Percentiles rank a stretch among this genome's conserved stretches.
Evolutionary conservation across 2,329 filamentous ascomycete species (phyloP).

Genomic region (Penicillium fuscoglaucum): DNA sequence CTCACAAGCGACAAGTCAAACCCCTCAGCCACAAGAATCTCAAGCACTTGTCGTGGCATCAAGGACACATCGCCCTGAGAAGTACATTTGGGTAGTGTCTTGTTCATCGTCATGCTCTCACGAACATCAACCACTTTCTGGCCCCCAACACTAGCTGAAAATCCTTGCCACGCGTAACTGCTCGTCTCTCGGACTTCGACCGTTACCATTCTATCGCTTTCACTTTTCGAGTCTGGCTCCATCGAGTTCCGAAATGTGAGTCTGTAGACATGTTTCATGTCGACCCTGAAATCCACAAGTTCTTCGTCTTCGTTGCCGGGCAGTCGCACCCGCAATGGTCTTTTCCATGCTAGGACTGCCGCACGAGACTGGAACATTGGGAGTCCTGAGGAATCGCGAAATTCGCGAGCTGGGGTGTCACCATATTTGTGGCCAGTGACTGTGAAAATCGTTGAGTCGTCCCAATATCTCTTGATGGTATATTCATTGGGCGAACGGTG

Average conservation of each 20-base stretch:
- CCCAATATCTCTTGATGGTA: no score
- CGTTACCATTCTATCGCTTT: constrained; percentile 20
- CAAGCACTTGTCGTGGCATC: constrained; percentile 9
- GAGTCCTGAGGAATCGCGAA: no score
- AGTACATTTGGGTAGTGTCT: neutral
- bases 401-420: no score
- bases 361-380: no score
- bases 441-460: no score
- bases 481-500: no score
- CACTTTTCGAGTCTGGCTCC: constrained; percentile 16
- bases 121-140: constrained; percentile 17
- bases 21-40: constrained; percentile 14
- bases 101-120: constrained; percentile 16
- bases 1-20: constrained; percentile 18
- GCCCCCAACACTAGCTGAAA: constrained; percentile 2
- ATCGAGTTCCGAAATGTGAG: constrained; percentile 30
- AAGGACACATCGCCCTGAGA: neutral
- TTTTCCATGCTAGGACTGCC: no score
- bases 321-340: constrained; percentile 16
- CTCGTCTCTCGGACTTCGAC: constrained; percentile 12
- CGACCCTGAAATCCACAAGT: constrained; percentile 15
- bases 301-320: constrained; percentile 23
- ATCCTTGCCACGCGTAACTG: neutral
- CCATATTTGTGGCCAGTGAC: no score
- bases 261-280: constrained; percentile 2